Conservation (phyloP, 306 rosid species). For the Cicer arietinum region DNA sequence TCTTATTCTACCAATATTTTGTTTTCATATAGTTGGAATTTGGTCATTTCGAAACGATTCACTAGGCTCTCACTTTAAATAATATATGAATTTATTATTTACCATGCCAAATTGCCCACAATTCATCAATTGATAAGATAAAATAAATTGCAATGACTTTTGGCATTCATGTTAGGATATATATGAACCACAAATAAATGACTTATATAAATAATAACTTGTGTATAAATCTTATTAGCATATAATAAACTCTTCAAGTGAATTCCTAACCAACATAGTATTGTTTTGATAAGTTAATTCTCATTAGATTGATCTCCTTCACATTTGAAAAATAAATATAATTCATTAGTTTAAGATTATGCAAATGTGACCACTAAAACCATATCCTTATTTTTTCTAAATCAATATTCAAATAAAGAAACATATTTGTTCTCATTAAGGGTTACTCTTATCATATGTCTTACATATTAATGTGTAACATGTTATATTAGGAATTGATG, state of each 20-base stretch:
- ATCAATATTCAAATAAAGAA: neutral
- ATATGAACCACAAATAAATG: neutral
- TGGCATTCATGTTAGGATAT: conserved; percentile 18
- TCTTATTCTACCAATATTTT: neutral
- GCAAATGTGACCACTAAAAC: no score
- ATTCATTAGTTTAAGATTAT: no score
- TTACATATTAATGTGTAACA: neutral
- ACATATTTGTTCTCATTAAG: conserved; percentile 14
- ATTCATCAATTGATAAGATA: neutral
- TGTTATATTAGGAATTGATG: conserved; percentile 77
- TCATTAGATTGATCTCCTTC: conserved; percentile 13
- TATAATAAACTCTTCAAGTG: conserved; percentile 3
- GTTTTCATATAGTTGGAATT: neutral
- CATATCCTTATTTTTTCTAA: no score
- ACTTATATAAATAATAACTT: neutral
- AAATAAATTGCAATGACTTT: conserved; percentile 18
- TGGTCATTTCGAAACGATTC: neutral
- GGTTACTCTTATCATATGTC: neutral
- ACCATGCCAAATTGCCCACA: neutral
- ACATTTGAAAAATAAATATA: neutral
- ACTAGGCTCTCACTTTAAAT: neutral
- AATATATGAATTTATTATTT: neutral
- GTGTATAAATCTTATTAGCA: neutral
- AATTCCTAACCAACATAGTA: neutral
- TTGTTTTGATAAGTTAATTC: neutral